phyloP scores from a whole-genome alignment of 2,329 filamentous ascomycete genomes.

The Penicillium verrucosum region DNA sequence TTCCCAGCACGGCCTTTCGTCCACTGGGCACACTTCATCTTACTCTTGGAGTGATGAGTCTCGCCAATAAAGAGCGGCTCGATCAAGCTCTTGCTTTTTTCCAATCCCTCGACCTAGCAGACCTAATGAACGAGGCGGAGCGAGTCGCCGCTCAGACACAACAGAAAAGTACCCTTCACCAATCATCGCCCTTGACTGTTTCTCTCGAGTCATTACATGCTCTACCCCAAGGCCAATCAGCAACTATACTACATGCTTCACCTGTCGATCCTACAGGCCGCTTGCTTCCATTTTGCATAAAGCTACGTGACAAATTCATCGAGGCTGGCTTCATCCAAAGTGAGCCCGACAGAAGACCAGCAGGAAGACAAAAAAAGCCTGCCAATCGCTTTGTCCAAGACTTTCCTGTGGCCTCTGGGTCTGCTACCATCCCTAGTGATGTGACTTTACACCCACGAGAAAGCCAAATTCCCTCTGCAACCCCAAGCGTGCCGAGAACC shows the following conservation, averaged over 20 bases:
- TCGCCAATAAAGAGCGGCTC: conserved; percentile 53
- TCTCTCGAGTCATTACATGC: conserved; percentile 44
- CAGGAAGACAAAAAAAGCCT: background rate
- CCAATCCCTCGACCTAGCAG: conserved; percentile 43
- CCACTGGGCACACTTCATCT: conserved; percentile 79
- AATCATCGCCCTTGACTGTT: conserved; percentile 37
- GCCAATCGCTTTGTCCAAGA: background rate
- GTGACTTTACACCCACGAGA: background rate
- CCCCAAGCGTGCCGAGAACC: background rate
- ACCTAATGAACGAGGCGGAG: conserved; percentile 37
- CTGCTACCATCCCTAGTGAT: background rate
- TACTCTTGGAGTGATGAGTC: conserved; percentile 81
- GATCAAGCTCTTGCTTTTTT: conserved; percentile 48
- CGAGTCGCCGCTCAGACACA: conserved; percentile 19
- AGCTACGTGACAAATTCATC: conserved; percentile 42
- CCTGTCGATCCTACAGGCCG: conserved; percentile 41
- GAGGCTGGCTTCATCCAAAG: conserved; percentile 43
- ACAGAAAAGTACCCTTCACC: background rate
- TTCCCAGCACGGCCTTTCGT: conserved; percentile 67
- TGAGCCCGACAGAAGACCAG: conserved; percentile 21
- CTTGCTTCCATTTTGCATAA: conserved; percentile 42
- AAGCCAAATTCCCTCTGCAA: background rate
- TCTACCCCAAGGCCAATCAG: conserved; percentile 33
- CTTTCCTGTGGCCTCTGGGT: too few relatives aligned
- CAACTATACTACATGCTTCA: conserved; percentile 42